Conservation (phyloP, 345 rosid species). For the Syzygium aqueum region DNA sequence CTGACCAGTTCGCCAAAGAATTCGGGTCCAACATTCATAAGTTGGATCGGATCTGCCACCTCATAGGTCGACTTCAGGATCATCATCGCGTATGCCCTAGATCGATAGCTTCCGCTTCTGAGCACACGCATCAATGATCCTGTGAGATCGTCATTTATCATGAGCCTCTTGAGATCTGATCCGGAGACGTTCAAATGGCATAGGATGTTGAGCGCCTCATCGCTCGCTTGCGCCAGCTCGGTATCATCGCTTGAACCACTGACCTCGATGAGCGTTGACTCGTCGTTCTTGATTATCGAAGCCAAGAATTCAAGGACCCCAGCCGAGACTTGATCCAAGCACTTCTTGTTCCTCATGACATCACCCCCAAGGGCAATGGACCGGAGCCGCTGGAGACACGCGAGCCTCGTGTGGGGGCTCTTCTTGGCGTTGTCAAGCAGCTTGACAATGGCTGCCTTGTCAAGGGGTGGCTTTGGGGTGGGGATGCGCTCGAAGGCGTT, state of each 20-base stretch:
- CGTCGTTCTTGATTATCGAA: constrained; percentile 9
- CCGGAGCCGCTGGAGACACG: constrained; percentile 24
- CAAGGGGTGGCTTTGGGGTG: constrained; percentile 28
- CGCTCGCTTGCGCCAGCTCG: constrained; percentile 7
- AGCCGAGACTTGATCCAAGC: constrained; percentile 19
- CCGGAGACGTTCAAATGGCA: constrained; percentile 18
- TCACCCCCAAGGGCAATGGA: constrained; percentile 21
- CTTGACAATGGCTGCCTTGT: constrained; percentile 20
- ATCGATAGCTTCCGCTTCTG: constrained; percentile 17
- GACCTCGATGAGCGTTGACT: neutral
- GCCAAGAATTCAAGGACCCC: constrained; percentile 30
- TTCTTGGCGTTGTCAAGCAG: constrained; percentile 25
- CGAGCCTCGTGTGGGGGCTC: constrained; percentile 13
- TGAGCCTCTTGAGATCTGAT: constrained; percentile 14
- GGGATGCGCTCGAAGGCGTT: constrained; percentile 49
- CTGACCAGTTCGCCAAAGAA: constrained; percentile 30
- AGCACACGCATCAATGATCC: constrained; percentile 15
- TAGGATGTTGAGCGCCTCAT: constrained; percentile 39
- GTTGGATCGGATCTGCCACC: constrained; percentile 36
- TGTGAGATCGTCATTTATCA: constrained; percentile 13
- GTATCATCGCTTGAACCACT: neutral
- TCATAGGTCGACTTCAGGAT: constrained; percentile 15
- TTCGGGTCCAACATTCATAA: constrained; percentile 10
- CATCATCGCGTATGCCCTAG: constrained; percentile 24
- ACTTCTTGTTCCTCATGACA: constrained; percentile 22